Evolutionary conservation across 2,329 filamentous ascomycete species (phyloP).

Genomic region (Trichoderma oligosporum): DNA sequence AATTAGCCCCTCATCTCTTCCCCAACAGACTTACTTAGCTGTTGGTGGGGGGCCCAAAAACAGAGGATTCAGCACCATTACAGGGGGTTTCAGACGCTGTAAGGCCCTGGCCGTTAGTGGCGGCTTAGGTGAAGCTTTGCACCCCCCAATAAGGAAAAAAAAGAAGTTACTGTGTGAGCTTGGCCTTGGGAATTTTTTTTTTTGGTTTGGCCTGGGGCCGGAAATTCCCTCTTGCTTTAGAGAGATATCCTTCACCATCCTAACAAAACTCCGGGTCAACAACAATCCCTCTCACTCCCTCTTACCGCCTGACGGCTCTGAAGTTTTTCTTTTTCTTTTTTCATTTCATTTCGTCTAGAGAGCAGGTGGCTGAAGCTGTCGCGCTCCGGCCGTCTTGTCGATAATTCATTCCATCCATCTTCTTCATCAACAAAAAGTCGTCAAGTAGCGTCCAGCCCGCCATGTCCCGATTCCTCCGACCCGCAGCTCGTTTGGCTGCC

Average conservation of each 20-base stretch:
- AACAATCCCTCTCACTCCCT: neutral
- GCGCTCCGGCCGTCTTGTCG: conserved; percentile 12
- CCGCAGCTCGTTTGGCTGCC: conserved; percentile 47
- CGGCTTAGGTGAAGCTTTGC: conserved; percentile 16
- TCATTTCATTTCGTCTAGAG: conserved; percentile 20
- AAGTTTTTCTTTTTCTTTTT: too few species aligned
- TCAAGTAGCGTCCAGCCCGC: conserved; percentile 4
- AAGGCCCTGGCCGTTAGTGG: conserved; percentile 14
- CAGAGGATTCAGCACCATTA: neutral
- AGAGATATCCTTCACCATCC: neutral
- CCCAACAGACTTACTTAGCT: conserved; percentile 20
- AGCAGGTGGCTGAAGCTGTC: conserved; percentile 21
- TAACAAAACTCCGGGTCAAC: conserved; percentile 8
- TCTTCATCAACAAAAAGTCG: too few species aligned
- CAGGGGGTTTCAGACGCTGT: conserved; percentile 19
- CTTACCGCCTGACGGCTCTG: neutral
- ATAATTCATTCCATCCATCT: conserved; percentile 25
- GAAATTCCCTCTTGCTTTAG: conserved; percentile 22
- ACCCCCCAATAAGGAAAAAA: conserved; percentile 14
- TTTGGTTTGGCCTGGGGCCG: conserved; percentile 6
- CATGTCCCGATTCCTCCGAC: conserved; percentile 53
- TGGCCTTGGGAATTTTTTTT: conserved; percentile 9
- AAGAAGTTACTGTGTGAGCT: conserved; percentile 17
- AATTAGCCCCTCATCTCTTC: conserved; percentile 6
- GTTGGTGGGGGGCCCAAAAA: neutral